These are phyloP conservation scores for Thermochaetoides thermophila DNA, from an alignment of 495 filamentous ascomycete species.

Conservation along the genomic window DNA sequence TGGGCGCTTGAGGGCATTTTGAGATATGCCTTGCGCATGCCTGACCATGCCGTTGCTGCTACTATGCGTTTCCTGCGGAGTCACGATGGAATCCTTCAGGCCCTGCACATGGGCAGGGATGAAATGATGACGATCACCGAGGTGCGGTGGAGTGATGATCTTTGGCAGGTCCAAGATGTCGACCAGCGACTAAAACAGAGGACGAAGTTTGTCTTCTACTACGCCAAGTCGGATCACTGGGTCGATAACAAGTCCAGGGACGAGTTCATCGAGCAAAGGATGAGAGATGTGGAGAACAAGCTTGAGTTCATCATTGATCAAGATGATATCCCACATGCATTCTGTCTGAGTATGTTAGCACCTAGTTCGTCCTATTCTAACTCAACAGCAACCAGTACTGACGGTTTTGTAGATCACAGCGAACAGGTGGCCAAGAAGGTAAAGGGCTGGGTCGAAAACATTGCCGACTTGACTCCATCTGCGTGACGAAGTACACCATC, in stretches of 20 bases:
- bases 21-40: conserved; percentile 35
- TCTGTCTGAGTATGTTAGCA: conserved; percentile 49
- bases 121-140: conserved; percentile 65
- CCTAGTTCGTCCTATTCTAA: no score
- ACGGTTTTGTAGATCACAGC: conserved; percentile 35
- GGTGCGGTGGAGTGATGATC: conserved; percentile 63
- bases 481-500: no score
- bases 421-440: conserved; percentile 54
- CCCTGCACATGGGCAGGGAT: conserved; percentile 44
- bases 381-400: conserved; percentile 2
- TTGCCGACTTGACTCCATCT: conserved; percentile 14
- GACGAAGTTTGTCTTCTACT: conserved; percentile 57
- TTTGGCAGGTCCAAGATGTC: conserved; percentile 56
- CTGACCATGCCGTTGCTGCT: conserved; percentile 39
- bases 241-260: conserved; percentile 64
- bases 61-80: conserved; percentile 51
- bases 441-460: conserved; percentile 43
- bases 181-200: not conserved
- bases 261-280: conserved; percentile 46
- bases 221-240: conserved; percentile 67
- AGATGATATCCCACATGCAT: conserved; percentile 60
- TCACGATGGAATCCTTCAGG: conserved; percentile 50
- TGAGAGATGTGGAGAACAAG: conserved; percentile 14
- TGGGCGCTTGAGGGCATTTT: conserved; percentile 30
- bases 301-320: conserved; percentile 60